Evolutionary conservation across 2,329 filamentous ascomycete genomes (phyloP).

Genomic region (Arthrobotrys sinensis): DNA sequence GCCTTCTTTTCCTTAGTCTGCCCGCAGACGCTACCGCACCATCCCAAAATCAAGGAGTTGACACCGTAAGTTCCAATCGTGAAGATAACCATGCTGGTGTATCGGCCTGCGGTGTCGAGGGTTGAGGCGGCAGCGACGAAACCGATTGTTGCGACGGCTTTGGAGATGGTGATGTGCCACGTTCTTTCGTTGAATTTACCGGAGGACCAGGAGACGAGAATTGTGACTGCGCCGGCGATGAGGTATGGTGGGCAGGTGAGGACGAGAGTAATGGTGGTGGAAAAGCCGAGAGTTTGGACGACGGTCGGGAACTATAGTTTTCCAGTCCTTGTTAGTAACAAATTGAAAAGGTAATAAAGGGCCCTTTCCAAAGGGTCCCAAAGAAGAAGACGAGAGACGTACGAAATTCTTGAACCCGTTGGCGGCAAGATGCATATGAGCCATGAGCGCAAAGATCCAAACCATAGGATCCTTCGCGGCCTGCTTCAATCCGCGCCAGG

Average conservation of each 20-base stretch:
- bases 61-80: slow-evolving; percentile 67
- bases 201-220: slow-evolving; percentile 71
- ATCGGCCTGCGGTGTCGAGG: slow-evolving; percentile 68
- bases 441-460: slow-evolving; percentile 73
- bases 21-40: slow-evolving; percentile 69
- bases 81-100: slow-evolving; percentile 69
- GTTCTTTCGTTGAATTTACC: slow-evolving; percentile 71
- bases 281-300: slow-evolving; percentile 71
- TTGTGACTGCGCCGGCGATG: slow-evolving; percentile 70
- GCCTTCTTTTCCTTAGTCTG: slow-evolving; percentile 72
- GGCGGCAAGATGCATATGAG: slow-evolving; percentile 73
- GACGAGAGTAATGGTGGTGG: slow-evolving; percentile 71
- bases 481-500: slow-evolving; percentile 71
- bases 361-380: slow-evolving; percentile 11
- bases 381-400: slow-evolving; percentile 64
- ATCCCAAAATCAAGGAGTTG: slow-evolving; percentile 70
- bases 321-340: slow-evolving; percentile 66
- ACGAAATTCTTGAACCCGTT: slow-evolving; percentile 69
- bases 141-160: slow-evolving; percentile 68
- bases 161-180: slow-evolving; percentile 71
- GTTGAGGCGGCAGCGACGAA: slow-evolving; percentile 68
- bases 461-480: slow-evolving; percentile 71
- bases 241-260: slow-evolving; percentile 73
- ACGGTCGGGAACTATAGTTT: slow-evolving; percentile 68
- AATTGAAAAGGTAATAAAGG: slow-evolving; percentile 49